Base-by-base conservation (phyloP, 176 grass and related monocot genomes). In the Musa acuminata region DNA sequence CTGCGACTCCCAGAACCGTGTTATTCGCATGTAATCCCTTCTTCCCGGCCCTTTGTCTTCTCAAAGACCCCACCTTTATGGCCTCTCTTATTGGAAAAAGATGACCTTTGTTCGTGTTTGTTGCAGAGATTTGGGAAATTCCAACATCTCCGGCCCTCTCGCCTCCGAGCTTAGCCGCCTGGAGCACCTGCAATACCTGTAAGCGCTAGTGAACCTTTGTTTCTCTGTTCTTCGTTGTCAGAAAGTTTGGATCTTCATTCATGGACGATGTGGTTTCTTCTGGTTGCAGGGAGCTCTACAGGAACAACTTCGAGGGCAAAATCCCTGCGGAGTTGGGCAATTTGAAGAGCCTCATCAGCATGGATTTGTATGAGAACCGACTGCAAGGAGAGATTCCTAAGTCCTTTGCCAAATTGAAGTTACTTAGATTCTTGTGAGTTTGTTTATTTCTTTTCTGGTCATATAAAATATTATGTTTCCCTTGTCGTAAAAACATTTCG, bases 71-170 rank as follows among this genome's bases (percentile, higher is more conserved):
- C 72, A 74, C 66, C 65, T 57, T 80, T 25, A 2, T 57, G 9
- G 23, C 14, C 1, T 43, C 3, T 73, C 64, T 52, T 11, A 1
- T 73, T 1, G 2, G 1, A 35, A 65, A 21, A 23, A 6, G 62
- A 22, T 73, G 8, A 64, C 67, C 50, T 43, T 43, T 43, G 35
- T 43, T 43, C 0, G 35, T 6, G 35, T 43, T 6, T 43, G 3
- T 83, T 77, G 19, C 86, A 98, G 95, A 83, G 95, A 98, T 87
- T 93, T 98, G 85, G 90, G 90, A 26, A 93, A 98, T 84, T 93
- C 90, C 62, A 98, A 98, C 75, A 69, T 98, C 74, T 98, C 95
- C 9, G 95, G 95, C 54, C 82, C 95, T 69, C 80, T 98, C 16
- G 95, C 82, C 51, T 74, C 88, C 54, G 95, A 98, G 88, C 72